A percentile compares a stretch with the other conserved stretches of the same genome.
Evolutionary conservation across 768 basidiomycete species (phyloP).

Genomic region (Phylloporus rhodoxanthus): DNA sequence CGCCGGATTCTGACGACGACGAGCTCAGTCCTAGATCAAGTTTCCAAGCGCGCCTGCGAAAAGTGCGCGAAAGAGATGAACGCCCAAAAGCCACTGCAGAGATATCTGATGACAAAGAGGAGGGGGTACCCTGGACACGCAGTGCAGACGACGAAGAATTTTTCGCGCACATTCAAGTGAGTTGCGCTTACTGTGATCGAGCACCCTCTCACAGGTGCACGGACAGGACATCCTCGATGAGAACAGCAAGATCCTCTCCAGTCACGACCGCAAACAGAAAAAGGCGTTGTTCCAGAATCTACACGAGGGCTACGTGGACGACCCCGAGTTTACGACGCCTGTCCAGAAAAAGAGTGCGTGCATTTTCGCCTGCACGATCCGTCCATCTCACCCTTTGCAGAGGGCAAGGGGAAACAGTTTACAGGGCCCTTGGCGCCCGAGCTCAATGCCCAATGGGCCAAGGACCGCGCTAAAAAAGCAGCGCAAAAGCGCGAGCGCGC

Average conservation of each 20-base stretch:
- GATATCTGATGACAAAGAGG: constrained; percentile 23
- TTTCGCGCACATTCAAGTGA: constrained; percentile 50
- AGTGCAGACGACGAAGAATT: constrained; percentile 56
- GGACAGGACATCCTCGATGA: constrained; percentile 59
- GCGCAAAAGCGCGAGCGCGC: constrained; percentile 61
- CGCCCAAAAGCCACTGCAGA: constrained; percentile 8
- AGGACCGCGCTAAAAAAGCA: constrained; percentile 81
- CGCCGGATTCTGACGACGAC: constrained; percentile 31
- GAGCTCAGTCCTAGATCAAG: constrained; percentile 28
- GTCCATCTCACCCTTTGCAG: neutral
- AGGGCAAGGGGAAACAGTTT: constrained; percentile 12
- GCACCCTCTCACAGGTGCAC: constrained; percentile 29
- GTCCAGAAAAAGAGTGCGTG: constrained; percentile 46
- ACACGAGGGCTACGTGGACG: constrained; percentile 43
- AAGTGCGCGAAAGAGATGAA: constrained; percentile 24
- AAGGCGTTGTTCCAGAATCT: constrained; percentile 60
- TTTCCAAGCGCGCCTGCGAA: constrained; percentile 34
- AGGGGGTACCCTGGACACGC: constrained; percentile 28
- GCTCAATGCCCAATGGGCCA: constrained; percentile 67
- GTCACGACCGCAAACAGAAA: constrained; percentile 42
- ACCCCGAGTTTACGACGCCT: constrained; percentile 17
- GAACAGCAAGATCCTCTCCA: constrained; percentile 43
- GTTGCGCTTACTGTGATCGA: constrained; percentile 5
- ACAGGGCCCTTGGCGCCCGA: constrained; percentile 42
- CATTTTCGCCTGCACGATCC: neutral